Base-by-base conservation (phyloP, 1,139 yeast genomes). In the Yamadazyma oceani region DNA sequence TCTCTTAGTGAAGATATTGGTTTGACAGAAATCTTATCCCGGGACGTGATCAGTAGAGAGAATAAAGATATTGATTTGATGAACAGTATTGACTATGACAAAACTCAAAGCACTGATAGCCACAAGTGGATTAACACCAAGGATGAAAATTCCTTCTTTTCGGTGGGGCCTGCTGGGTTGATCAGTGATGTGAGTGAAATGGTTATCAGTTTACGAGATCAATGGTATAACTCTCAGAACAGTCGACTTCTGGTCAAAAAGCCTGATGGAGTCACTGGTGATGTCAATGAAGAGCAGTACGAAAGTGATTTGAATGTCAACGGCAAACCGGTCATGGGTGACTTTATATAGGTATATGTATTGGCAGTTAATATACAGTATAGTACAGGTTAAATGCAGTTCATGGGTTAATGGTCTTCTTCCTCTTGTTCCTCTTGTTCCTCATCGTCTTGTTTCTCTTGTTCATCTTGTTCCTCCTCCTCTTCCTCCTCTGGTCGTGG, bases 161-260 rank as follows among this genome's bases (percentile, higher is more conserved):
- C 82, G 27, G 80, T 79, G 25, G 90, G 90, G 0, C 85, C 88
- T 0, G 79, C 89, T 0, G 88, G 89, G 0, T 62, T 82, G 61
- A 64, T 83, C 23, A 73, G 82, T 15, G 82, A 83, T 30, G 73
- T 82, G 1, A 75, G 82, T 34, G 85, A 79, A 41, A 63, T 66
- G 55, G 62, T 71, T 37, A 69, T 67, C 1, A 64, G 58, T 39
- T 51, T 69, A 26, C 52, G 62, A 40, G 69, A 70, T 34, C 74
- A 65, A 37, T 60, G 72, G 66, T 55, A 54, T 41, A 62, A 56
- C 27, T 57, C 53, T 38, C 44, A 28, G 35, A 24, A 17, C n/a
- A 37, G 26, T 29, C 32, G 28, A 15, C 32, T 31, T 13, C 30
- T 28, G 23, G 97, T 29, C 17, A 36, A 40, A 17, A 8, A 27